Percentiles rank a stretch among this genome's conserved stretches.
phyloP scores from a whole-genome alignment of 164 flowering plant genomes.

The Annona squamosa region DNA sequence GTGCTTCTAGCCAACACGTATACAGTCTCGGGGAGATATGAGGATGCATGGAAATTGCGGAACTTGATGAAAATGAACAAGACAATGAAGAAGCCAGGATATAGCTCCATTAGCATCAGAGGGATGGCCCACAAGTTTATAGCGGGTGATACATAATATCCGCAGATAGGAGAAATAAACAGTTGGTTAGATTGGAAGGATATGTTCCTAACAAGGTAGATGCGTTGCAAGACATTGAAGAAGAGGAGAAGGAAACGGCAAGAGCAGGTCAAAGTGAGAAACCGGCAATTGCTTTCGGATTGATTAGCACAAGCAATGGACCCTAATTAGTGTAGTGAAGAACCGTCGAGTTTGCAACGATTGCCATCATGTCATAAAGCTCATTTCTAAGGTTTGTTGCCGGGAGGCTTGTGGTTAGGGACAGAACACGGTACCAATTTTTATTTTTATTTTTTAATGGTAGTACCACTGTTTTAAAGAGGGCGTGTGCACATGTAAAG shows the following conservation, averaged over 20 bases:
- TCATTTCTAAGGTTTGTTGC: conserved; percentile 29
- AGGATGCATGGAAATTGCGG: conserved; percentile 21
- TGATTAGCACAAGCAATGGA: conserved; percentile 29
- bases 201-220: conserved; percentile 27
- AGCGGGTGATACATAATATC: conserved; percentile 26
- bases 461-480: conserved; percentile 25
- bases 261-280: conserved; percentile 37
- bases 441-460: conserved; percentile 4
- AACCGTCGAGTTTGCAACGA: conserved; percentile 30
- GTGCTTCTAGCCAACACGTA: conserved; percentile 27
- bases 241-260: conserved; percentile 36
- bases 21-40: conserved; percentile 21
- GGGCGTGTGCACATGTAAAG: conserved; percentile 35
- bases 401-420: conserved; percentile 33
- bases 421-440: conserved; percentile 38
- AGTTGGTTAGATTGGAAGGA: conserved; percentile 19
- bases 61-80: conserved; percentile 17
- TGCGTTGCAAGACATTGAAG: conserved; percentile 15
- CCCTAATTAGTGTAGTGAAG: conserved; percentile 30
- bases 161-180: conserved; percentile 21
- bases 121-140: conserved; percentile 26
- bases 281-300: conserved; percentile 42
- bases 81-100: conserved; percentile 33
- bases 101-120: conserved; percentile 34
- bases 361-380: conserved; percentile 33